Base-by-base conservation (phyloP, 139 green algal species). In the Volvox africanus region DNA sequence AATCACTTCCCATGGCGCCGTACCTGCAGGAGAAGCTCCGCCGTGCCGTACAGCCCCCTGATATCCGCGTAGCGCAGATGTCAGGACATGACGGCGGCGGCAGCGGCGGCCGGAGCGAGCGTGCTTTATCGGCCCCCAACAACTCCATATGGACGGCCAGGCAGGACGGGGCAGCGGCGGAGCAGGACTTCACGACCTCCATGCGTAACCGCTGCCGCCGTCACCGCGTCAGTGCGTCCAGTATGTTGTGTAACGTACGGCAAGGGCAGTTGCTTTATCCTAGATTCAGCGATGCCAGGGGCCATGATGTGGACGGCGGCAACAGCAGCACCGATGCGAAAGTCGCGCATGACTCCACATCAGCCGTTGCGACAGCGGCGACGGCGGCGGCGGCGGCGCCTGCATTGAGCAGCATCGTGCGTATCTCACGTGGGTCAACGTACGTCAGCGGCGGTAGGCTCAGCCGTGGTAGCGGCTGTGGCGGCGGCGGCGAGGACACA, bases 21-120 rank as follows among this genome's bases (percentile, higher is more conserved):
- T 88, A 88, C 65, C 20, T 88, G 21, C 82, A 80, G 3, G 33
- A 88, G 6, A 88, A 80, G 82, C 65, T 88, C 32, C 82, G 65
- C 65, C 82, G 82, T 1, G 65, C 82, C 33, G 30, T 76, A 35
- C 21, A 32, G 33, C 9, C 35, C 36, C 18, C 36, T 44, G 32
- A 5, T 44, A 67, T 22, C 78, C 37, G 36, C 67, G 33, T 44
- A 17, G 18, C 36, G 30, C 36, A 65, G 13, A 67, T 30, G 2
- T 28, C 65, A 5, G 65, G 24, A 30, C 21, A 12, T 12, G 65
- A 73, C 65, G 65, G 21, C 11, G 62, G 62, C 17, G 21, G 65
- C 65, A 11, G 5, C 65, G 65, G 65, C 78, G 30, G 16, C 76
- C 76, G 9, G 18, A 1, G 33, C 12, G 33, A 24, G 32, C 11